phyloP scores from a whole-genome alignment of 139 green algal species.

The Micractinium conductrix region DNA sequence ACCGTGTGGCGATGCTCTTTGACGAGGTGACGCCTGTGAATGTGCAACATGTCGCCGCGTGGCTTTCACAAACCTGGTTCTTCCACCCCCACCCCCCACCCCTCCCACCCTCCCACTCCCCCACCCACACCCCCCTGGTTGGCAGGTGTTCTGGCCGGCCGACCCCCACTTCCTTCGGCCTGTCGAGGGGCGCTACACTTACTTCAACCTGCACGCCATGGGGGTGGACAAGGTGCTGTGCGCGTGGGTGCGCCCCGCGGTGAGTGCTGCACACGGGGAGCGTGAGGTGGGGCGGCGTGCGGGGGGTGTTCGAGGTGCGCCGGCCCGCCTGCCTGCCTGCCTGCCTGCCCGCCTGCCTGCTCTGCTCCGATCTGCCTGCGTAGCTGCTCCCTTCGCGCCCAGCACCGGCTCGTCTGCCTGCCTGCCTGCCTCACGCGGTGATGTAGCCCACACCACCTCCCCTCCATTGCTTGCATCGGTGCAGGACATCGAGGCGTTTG shows the following conservation, averaged over 20 bases:
- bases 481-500: slow-evolving; percentile 30
- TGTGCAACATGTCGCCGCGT: neutral
- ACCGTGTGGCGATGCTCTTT: slow-evolving; percentile 43
- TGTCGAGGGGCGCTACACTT: slow-evolving; percentile 34
- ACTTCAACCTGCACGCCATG: slow-evolving; percentile 44
- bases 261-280: neutral
- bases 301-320: too few relatives aligned
- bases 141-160: slow-evolving; percentile 40
- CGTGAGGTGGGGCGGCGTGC: neutral
- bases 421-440: too few relatives aligned
- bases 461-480: neutral
- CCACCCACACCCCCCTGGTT: neutral
- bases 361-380: too few relatives aligned
- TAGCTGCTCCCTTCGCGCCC: too few relatives aligned
- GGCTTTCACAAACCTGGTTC: neutral
- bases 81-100: neutral
- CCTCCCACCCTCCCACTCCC: too few relatives aligned
- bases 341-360: too few relatives aligned
- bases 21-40: neutral
- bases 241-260: slow-evolving; percentile 42
- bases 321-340: too few relatives aligned
- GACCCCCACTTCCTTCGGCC: slow-evolving; percentile 45
- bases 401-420: too few relatives aligned
- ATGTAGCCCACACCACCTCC: too few relatives aligned
- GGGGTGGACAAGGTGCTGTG: slow-evolving; percentile 42